Evolutionary conservation across 768 basidiomycete species (phyloP), one percentile per base, ranked within the genome.

Genomic region (Trametes gibbosa): DNA sequence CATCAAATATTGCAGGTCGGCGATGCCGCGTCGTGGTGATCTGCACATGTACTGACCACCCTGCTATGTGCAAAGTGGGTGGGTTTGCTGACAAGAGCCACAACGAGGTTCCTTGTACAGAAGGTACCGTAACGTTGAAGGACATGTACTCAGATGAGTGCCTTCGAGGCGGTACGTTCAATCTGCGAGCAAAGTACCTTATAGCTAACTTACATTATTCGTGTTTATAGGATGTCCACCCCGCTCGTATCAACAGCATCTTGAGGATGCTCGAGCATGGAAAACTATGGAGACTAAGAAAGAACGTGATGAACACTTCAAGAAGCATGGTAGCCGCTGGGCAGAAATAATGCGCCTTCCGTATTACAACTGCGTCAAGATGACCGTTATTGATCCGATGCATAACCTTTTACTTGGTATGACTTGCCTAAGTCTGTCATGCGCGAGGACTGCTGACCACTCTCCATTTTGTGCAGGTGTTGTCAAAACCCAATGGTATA

Each of bases 41-140:
- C 10, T 43, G 52, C n/a, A 21, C 52, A 42, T 53, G 41, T n/a
- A 19, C 41, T 29, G 52, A 53, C 27, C 52, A 53, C 25, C 52
- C 52, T 7, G 52, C 41, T 2, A 53, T 53, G 52, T 53, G 52
- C 41, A 53, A 53, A 25, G 10, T 43, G n/a, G 24, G 40, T n/a
- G 41, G 52, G 25, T 53, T 53, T 32, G 52, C 52, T 9, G 49
- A 50, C 19, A 50, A 50, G 49, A 50, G 34, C 32, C 49, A 50
- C 32, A 9, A 25, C 17, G 19, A n/a, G 17, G 49, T 35, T 5
- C 34, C 49, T n/a, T 49, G 48, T 35, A 49, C 48, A 19, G 48
- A n/a, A 21, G 32, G 49, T 5, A 34, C 34, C 6, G 32, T 21
- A 19, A 50, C 16, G 16, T 17, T 19, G 7, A 21, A 19, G 19